phyloP scores from a whole-genome alignment of 352 stramenopile genomes.

The Peronospora farinosa region DNA sequence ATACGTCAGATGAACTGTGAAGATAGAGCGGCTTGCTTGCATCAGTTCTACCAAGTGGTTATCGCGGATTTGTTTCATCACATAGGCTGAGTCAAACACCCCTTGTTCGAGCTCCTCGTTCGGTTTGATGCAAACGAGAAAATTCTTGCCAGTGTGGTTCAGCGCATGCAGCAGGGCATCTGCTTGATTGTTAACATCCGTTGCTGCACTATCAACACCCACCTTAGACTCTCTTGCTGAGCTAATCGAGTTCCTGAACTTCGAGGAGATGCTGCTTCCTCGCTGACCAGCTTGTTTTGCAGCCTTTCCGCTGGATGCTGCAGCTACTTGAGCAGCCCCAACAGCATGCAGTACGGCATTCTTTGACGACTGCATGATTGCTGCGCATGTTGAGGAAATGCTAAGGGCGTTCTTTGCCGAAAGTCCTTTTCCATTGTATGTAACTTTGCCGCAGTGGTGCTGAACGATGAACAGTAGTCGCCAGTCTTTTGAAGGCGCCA shows the following conservation, averaged over 20 bases:
- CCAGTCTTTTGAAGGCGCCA: constrained; percentile 71
- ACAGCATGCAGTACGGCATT: constrained; percentile 70
- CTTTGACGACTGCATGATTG: constrained; percentile 82
- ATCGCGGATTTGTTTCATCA: constrained; percentile 66
- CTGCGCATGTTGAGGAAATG: constrained; percentile 71
- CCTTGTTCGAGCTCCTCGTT: constrained; percentile 56
- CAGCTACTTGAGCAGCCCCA: constrained; percentile 55
- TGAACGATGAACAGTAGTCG: constrained; percentile 69
- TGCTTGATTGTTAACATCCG: constrained; percentile 59
- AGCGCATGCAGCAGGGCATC: constrained; percentile 63
- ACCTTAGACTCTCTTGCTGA: constrained; percentile 36
- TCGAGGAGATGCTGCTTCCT: constrained; percentile 31
- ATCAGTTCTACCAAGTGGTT: constrained; percentile 71
- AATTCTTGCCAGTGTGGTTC: constrained; percentile 73
- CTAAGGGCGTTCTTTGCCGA: constrained; percentile 61
- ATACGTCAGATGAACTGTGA: constrained; percentile 68
- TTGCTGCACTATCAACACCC: constrained; percentile 39
- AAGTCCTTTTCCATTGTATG: constrained; percentile 69
- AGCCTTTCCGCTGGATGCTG: constrained; percentile 44
- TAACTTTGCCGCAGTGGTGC: constrained; percentile 65
- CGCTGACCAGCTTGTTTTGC: constrained; percentile 30
- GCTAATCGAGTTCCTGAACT: constrained; percentile 44
- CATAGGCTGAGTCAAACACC: constrained; percentile 59
- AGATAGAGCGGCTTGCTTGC: constrained; percentile 62
- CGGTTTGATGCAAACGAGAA: constrained; percentile 78